Evolutionary conservation across 257 asterid species (phyloP).

Genomic region (Ballota nigra): DNA sequence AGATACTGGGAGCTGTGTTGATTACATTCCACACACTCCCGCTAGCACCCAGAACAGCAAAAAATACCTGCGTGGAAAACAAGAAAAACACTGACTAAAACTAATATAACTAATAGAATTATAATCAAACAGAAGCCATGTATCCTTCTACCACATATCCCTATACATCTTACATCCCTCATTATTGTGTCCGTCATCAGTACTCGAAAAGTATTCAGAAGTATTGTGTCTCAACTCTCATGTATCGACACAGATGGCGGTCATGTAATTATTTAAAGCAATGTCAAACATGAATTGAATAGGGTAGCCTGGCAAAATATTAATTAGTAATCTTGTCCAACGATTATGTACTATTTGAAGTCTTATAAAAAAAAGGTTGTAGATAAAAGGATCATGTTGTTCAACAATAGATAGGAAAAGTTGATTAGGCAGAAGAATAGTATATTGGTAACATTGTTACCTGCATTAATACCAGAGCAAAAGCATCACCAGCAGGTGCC

Average conservation of each 20-base stretch:
- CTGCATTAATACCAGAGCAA: constrained; percentile 67
- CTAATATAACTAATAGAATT: background rate
- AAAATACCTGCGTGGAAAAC: constrained; percentile 50
- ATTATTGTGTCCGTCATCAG: background rate
- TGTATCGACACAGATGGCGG: background rate
- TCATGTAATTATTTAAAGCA: background rate
- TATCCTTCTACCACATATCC: background rate
- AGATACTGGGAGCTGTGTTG: constrained; percentile 77
- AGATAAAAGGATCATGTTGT: background rate
- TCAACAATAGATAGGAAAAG: background rate
- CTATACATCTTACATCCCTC: background rate
- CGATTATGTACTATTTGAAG: background rate
- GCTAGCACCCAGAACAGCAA: constrained; percentile 80
- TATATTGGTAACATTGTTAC: constrained; percentile 25
- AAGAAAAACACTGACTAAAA: background rate
- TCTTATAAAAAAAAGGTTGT: background rate
- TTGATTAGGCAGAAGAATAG: background rate
- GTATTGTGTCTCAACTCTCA: background rate
- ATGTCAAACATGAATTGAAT: background rate
- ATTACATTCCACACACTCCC: constrained; percentile 77
- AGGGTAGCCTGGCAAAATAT: background rate
- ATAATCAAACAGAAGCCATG: background rate
- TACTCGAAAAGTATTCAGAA: background rate
- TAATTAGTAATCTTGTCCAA: background rate
- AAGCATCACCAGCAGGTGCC: constrained; percentile 75